Evolutionary conservation across 1,139 yeast genomes (phyloP), one percentile per base, ranked within the genome.

Genomic region (Debaryomyces coudertii): DNA sequence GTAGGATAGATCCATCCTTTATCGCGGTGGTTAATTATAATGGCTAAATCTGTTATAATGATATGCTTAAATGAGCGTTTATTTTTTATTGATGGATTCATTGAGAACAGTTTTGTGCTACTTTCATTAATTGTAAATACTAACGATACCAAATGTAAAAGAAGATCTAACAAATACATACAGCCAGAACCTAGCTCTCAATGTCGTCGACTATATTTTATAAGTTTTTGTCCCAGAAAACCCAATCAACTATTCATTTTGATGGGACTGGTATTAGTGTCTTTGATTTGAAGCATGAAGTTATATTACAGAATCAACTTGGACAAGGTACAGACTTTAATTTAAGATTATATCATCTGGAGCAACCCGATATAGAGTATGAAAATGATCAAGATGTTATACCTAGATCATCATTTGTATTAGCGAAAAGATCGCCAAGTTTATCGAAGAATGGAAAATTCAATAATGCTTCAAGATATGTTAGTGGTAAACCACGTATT

Each of bases 221-320:
- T 64, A 80, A 83, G 63, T 93, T 93, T 67, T 73, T 83, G 52
- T 95, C 96, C 36, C 97, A 92, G 63, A 87, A 84, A 63, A 84
- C 81, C 44, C 85, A 88, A 40, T 82, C 89, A 1, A 81, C 95
- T 39, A 82, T 93, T 39, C 80, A 86, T 44, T 95, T 93, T 63
- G 99, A 95, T 65, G 99, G 99, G 24, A 92, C 98, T 0, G 97
- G 98, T 28, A 83, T 95, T 45, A 88, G 96, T 8, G 96, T 92
- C 9, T 93, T 92, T 69, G 99, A 93, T 62, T 73, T 93, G 52
- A 95, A 95, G 67, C 82, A 93, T 53, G 98, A 93, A 58, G 90
- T 93, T 47, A 86, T 95, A 42, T 66, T 77, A 25, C 90, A 85
- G 42, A 93, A 92, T 66, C 88, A 84, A 57, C 71, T 93, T 18